Evolutionary conservation across 2,329 filamentous ascomycete genomes (phyloP), one percentile per base, ranked within the genome.

Genomic region (Diaporthe capsici): DNA sequence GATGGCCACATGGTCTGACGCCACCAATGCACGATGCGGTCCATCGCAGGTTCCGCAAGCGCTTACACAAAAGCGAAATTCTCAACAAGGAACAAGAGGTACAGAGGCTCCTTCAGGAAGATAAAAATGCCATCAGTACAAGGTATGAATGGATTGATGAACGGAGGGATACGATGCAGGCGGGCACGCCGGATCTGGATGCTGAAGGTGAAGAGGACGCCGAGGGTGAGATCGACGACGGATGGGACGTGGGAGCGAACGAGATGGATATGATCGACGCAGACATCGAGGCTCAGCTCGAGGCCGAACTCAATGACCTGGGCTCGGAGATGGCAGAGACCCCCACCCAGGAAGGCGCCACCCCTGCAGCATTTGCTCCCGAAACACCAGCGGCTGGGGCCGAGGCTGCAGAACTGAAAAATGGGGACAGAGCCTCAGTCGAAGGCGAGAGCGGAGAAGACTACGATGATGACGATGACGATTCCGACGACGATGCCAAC

Each of bases 1-100:
- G 92, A 81, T 98, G 94, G 87, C 94, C 95, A 1, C 95, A 98
- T 83, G 95, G 95, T 44, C 87, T 98, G 28, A 97, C 95, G 2
- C 95, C 95, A 7, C 95, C 95, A 1, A 94, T 98, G 92, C 94
- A 95, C 81, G 95, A 94, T 86, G 95, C 94, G 58, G 89, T 94
- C 58, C 95, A 95, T 82, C 91, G 94, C 39, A 90, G 95, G 44
- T 98, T 98, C 84, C 91, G 95, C 75, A 95, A 96, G 81, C 92
- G 95, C 4, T 91, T 96, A 72, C 92, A 95, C 75, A 93, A 95
- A 76, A 75, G 57, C 20, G 94, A 96, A 78, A 96, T 97, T 77
- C 93, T 96, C 82, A 93, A 95, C 79, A 95, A 96, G 68, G 95
- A 98, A 81, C 91, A 92, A 74, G 91, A 94, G 79, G 94, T 97